Conservation (phyloP, 495 filamentous ascomycete species). For the Staphylotrichum tortipilum region DNA sequence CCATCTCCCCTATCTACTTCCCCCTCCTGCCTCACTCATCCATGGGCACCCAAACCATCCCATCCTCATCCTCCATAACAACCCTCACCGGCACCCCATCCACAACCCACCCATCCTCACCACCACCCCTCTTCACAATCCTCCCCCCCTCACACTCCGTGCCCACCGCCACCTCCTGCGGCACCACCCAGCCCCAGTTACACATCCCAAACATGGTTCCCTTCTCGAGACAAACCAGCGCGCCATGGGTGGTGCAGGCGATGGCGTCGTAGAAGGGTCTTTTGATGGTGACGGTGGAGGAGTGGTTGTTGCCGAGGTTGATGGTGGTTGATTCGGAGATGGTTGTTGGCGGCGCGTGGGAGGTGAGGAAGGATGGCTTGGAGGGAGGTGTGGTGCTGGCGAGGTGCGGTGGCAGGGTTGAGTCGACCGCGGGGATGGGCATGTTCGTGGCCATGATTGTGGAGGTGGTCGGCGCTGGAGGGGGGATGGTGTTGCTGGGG, state of each 20-base stretch:
- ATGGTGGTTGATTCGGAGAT: neutral
- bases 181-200: neutral
- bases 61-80: neutral
- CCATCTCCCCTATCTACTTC: no score
- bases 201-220: conserved; percentile 1
- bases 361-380: no score
- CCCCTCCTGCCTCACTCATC: no score
- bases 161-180: neutral
- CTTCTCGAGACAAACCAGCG: conserved; percentile 1
- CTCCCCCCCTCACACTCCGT: conserved; percentile 1
- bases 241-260: neutral
- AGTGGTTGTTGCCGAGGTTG: neutral
- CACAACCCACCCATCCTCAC: neutral
- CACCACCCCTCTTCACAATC: neutral
- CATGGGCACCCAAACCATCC: no score
- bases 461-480: neutral
- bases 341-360: neutral
- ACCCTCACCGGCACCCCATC: neutral
- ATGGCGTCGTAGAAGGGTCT: neutral
- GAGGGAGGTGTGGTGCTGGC: neutral
- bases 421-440: neutral
- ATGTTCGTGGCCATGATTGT: neutral
- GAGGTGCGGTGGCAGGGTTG: no score
- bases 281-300: neutral
- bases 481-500: no score